Conservation (phyloP, 2,329 filamentous ascomycete species). For the Ascocoryne sarcoides region DNA sequence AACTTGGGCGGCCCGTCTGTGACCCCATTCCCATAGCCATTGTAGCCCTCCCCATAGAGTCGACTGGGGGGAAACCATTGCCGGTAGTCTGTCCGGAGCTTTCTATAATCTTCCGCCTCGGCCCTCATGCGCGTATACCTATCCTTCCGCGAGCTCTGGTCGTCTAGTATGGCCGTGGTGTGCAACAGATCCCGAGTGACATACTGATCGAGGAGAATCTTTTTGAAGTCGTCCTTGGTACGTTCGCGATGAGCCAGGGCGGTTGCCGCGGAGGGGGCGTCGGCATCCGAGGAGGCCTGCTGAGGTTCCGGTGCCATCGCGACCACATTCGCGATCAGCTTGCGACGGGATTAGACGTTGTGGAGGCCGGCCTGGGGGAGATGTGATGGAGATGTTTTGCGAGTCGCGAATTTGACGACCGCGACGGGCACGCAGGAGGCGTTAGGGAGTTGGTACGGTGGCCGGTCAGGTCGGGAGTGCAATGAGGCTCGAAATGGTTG, state of each 20-base stretch:
- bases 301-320: slow-evolving; percentile 28
- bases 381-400: slow-evolving; percentile 5
- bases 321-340: slow-evolving; percentile 24
- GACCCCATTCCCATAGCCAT: slow-evolving; percentile 78
- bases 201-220: slow-evolving; percentile 53
- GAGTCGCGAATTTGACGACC: neutral
- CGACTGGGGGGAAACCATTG: slow-evolving; percentile 46
- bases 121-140: slow-evolving; percentile 55
- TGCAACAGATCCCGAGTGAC: slow-evolving; percentile 54
- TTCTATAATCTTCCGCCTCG: slow-evolving; percentile 62
- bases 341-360: slow-evolving; percentile 10
- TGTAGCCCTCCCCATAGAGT: slow-evolving; percentile 68
- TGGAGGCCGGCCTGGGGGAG: no score
- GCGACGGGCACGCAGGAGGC: neutral
- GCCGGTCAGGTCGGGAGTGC: no score
- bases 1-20: slow-evolving; percentile 67
- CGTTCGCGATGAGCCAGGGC: slow-evolving; percentile 23
- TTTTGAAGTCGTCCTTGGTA: slow-evolving; percentile 29
- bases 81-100: slow-evolving; percentile 46
- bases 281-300: slow-evolving; percentile 18
- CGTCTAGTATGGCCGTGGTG: slow-evolving; percentile 42
- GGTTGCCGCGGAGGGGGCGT: slow-evolving; percentile 14
- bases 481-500: no score
- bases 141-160: slow-evolving; percentile 41
- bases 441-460: neutral